A percentile compares a stretch with the other conserved stretches of the same genome.
phyloP scores from a whole-genome alignment of 164 flowering plant species.

The Berberis thunbergii region DNA sequence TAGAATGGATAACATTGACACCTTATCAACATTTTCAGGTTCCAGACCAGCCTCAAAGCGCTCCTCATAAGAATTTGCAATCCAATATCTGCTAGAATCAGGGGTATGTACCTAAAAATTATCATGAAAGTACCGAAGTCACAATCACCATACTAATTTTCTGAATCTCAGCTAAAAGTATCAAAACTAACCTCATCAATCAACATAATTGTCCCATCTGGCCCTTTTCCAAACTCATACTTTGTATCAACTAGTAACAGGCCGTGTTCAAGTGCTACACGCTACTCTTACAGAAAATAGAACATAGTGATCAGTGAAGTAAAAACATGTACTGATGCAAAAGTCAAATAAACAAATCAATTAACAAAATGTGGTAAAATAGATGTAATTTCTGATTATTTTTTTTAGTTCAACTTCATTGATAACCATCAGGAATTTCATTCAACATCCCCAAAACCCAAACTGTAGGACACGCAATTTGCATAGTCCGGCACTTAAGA shows the following conservation, averaged over 20 bases:
- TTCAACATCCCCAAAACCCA: too few relatives aligned
- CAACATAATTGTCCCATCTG: slow-evolving; percentile 70
- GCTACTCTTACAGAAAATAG: slow-evolving; percentile 32
- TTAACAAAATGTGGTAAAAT: too few relatives aligned
- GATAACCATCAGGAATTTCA: too few relatives aligned
- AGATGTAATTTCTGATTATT: too few relatives aligned
- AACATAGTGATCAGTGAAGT: not conserved
- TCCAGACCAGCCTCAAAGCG: slow-evolving; percentile 65
- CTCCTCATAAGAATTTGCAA: slow-evolving; percentile 70
- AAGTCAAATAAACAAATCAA: too few relatives aligned
- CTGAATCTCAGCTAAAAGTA: not conserved
- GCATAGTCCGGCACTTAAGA: too few relatives aligned
- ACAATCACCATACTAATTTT: not conserved
- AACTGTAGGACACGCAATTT: too few relatives aligned
- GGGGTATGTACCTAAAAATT: slow-evolving; percentile 86
- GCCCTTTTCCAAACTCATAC: slow-evolving; percentile 90
- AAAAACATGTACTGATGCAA: not conserved
- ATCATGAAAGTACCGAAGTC: not conserved
- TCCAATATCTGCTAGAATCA: slow-evolving; percentile 98
- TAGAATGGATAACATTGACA: not conserved
- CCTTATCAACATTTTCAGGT: slow-evolving; percentile 98
- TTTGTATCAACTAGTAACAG: slow-evolving; percentile 87
- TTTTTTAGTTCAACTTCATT: too few relatives aligned
- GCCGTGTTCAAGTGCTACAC: slow-evolving; percentile 75
- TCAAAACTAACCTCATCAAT: slow-evolving; percentile 71